phyloP scores from a whole-genome alignment of 164 flowering plant genomes.

The Dillenia suffruticosa region DNA sequence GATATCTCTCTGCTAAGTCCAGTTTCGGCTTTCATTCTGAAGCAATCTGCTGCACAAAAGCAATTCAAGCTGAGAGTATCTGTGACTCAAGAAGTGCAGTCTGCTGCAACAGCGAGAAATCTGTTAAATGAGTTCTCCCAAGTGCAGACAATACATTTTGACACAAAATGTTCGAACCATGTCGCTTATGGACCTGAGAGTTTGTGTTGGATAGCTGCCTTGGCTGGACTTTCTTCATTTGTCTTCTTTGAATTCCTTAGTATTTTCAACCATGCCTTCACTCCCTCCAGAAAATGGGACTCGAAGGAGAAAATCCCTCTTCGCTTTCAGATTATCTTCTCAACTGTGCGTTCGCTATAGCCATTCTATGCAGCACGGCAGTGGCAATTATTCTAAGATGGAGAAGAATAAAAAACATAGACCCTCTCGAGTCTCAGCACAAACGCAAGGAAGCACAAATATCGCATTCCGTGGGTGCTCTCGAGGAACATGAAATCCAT shows the following conservation, averaged over 20 bases:
- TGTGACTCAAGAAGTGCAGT: conserved; percentile 67
- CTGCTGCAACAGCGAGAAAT: conserved; percentile 36
- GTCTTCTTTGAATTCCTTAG: conserved; percentile 43
- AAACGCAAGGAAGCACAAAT: conserved; percentile 17
- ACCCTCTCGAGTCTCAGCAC: conserved; percentile 13
- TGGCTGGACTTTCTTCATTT: conserved; percentile 34
- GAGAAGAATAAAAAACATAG: conserved; percentile 34
- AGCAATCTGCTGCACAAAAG: conserved; percentile 20
- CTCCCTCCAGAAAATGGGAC: conserved; percentile 24
- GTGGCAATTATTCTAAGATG: conserved; percentile 38
- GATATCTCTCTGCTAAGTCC: conserved; percentile 53
- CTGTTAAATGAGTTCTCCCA: conserved; percentile 30
- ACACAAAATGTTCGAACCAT: conserved; percentile 20
- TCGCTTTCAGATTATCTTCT: conserved; percentile 56
- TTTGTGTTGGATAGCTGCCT: conserved; percentile 39
- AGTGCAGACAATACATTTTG: conserved; percentile 33
- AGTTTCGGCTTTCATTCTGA: conserved; percentile 36
- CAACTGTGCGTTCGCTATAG: conserved; percentile 45
- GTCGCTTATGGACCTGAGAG: conserved; percentile 40
- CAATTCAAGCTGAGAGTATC: conserved; percentile 45
- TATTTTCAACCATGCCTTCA: conserved; percentile 40
- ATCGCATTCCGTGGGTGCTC: conserved; percentile 11
- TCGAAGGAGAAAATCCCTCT: conserved; percentile 52
- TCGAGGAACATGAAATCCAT: conserved; percentile 59
- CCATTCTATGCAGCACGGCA: conserved; percentile 28